Evolutionary conservation across 441 rosid species (phyloP), one percentile per base, ranked within the genome.

Genomic region (Croton setiger): DNA sequence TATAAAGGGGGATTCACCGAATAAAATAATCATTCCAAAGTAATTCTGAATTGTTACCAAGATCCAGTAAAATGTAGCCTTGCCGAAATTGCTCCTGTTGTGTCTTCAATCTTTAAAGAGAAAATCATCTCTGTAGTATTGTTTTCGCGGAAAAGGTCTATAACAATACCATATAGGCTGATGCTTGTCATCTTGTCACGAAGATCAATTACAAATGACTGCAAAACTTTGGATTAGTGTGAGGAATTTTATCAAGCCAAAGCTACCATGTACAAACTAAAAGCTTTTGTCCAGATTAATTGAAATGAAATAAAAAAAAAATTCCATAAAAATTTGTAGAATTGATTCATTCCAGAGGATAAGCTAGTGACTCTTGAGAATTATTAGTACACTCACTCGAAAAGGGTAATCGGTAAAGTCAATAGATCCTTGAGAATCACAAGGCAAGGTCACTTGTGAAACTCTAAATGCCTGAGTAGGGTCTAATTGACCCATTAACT

Each of bases 321-420:
- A 27, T 27, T 27, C 31, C 31, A 27, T 27, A 27, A 27, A 27
- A 27, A 27, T 27, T 27, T 27, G 31, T 2, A 27, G 31, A 27
- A 27, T 27, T 27, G 31, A 27, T 27, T 27, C 31, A 27, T 27
- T 36, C 17, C 27, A 11, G 14, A 60, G 23, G n/a, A 35, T 23
- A 33, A 33, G 70, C 31, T 12, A 15, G 39, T 66, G n/a, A 18
- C 66, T 39, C 17, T 7, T 27, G 4, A 58, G 11, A 41, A 60
- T 15, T 20, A 43, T 17, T 17, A 54, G 35, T 51, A 10, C 15
- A 71, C 93, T 82, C 85, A 91, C 98, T 79, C 75, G 91, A 79
- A 87, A 87, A 75, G 98, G 98, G 81, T 86, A 92, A 74, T 85
- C 79, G 57, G 92, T 88, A 79, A 84, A 90, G 84, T 95, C 93